Evolutionary conservation across 1,284 basidiomycete genomes (phyloP).

Genomic region (Pascua sp.): DNA sequence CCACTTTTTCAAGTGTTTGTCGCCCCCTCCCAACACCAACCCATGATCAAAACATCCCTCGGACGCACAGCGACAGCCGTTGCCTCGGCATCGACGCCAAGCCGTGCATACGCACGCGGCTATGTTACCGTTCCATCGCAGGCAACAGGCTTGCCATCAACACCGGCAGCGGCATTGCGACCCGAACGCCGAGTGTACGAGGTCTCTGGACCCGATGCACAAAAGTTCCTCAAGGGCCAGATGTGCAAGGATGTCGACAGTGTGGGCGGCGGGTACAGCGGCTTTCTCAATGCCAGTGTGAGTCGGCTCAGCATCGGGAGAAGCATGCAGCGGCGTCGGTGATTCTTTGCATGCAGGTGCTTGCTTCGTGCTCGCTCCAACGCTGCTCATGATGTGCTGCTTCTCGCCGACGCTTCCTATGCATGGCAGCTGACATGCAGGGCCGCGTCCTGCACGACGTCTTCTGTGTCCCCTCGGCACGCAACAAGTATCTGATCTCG

Average conservation of each 20-base stretch:
- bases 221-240: conserved; percentile 84
- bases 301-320: conserved; percentile 24
- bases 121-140: too few species aligned
- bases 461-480: conserved; percentile 65
- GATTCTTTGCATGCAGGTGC: too few species aligned
- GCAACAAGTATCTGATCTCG: conserved; percentile 48
- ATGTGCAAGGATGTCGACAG: conserved; percentile 60
- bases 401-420: not conserved
- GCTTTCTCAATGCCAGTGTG: conserved; percentile 83
- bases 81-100: not conserved
- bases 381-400: not conserved
- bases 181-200: conserved; percentile 52
- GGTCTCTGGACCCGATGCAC: conserved; percentile 74
- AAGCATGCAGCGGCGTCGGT: too few species aligned
- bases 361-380: not conserved
- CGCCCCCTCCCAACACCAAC: too few species aligned
- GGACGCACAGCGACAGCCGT: not conserved
- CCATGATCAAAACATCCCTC: too few species aligned
- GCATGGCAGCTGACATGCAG: conserved; percentile 50
- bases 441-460: conserved; percentile 86
- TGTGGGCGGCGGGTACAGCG: conserved; percentile 64
- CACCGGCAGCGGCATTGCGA: not conserved
- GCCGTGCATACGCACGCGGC: not conserved
- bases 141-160: not conserved
- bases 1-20: too few species aligned